Conservation (phyloP, 2,329 filamentous ascomycete genomes). For the Arthrobotrys musiformis region DNA sequence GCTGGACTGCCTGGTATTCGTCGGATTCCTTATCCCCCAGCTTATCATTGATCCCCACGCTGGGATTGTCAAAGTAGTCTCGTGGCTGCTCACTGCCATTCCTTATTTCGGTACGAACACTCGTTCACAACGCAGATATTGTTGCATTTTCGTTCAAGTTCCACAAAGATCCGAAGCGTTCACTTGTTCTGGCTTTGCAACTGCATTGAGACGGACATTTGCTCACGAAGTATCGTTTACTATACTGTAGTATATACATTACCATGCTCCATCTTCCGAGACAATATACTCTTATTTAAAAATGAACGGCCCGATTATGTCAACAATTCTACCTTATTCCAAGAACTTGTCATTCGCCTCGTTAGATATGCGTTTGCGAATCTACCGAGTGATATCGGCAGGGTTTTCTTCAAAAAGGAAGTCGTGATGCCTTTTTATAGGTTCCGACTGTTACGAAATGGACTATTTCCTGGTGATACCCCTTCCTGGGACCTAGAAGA, state of each 20-base stretch:
- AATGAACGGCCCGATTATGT: conserved; percentile 71
- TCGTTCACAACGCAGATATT: neutral
- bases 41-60: conserved; percentile 71
- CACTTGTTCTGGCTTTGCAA: neutral
- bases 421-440: conserved; percentile 79
- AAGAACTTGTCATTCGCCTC: conserved; percentile 80
- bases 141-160: conserved; percentile 31
- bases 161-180: neutral
- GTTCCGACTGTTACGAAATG: conserved; percentile 80
- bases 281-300: conserved; percentile 68
- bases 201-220: neutral
- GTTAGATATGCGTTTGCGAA: conserved; percentile 81
- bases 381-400: conserved; percentile 74
- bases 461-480: conserved; percentile 60
- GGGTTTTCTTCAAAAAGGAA: conserved; percentile 80
- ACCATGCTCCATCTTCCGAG: conserved; percentile 70
- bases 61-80: conserved; percentile 70
- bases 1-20: conserved; percentile 79
- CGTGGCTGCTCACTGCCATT: conserved; percentile 71
- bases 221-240: neutral
- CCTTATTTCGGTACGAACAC: conserved; percentile 75
- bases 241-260: conserved; percentile 68
- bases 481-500: conserved; percentile 68
- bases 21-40: conserved; percentile 76
- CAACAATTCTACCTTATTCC: conserved; percentile 76